A percentile compares a stretch with the other conserved stretches of the same genome.
Conservation (phyloP, 2,329 filamentous ascomycete genomes). For the Phialemoniopsis sp. region DNA sequence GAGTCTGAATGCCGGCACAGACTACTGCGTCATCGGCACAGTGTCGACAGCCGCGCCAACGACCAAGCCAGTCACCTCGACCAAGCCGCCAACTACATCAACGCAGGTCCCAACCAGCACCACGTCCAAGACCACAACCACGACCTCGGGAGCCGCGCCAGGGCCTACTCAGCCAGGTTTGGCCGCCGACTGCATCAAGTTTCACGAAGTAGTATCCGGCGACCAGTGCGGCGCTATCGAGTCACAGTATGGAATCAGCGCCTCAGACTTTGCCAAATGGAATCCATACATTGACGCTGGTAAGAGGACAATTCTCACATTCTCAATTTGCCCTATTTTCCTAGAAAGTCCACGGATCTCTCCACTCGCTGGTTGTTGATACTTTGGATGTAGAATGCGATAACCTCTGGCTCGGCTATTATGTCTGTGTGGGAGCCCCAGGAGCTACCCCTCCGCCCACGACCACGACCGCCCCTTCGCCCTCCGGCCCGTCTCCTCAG, state of each 20-base stretch:
- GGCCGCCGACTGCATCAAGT: slow-evolving; percentile 3
- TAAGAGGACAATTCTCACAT: too few species aligned
- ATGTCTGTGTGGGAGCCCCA: slow-evolving; percentile 6
- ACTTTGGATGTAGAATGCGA: too few species aligned
- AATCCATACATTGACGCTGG: slow-evolving; percentile 3
- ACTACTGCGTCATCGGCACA: slow-evolving; percentile 4
- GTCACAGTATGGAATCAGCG: background rate
- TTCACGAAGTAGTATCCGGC: slow-evolving; percentile 4
- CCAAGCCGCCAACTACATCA: background rate
- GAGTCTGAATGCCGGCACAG: background rate
- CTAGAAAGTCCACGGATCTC: too few species aligned
- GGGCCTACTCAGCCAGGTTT: too few species aligned
- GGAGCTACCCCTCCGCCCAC: too few species aligned
- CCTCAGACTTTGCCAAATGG: slow-evolving; percentile 1
- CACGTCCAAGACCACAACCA: too few species aligned
- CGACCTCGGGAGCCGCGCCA: too few species aligned
- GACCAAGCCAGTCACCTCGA: slow-evolving; percentile 1
- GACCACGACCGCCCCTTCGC: too few species aligned
- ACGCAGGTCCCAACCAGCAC: too few species aligned
- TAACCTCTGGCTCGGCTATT: slow-evolving; percentile 4
- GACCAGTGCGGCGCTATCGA: slow-evolving; percentile 2
- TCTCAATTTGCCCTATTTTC: too few species aligned
- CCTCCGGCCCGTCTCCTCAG: background rate
- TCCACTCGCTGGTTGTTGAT: too few species aligned
- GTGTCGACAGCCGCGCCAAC: background rate